Percentiles rank a stretch among this genome's conserved stretches.
Evolutionary conservation across 2,329 filamentous ascomycete genomes (phyloP).

Genomic region (Balansia obtecta): DNA sequence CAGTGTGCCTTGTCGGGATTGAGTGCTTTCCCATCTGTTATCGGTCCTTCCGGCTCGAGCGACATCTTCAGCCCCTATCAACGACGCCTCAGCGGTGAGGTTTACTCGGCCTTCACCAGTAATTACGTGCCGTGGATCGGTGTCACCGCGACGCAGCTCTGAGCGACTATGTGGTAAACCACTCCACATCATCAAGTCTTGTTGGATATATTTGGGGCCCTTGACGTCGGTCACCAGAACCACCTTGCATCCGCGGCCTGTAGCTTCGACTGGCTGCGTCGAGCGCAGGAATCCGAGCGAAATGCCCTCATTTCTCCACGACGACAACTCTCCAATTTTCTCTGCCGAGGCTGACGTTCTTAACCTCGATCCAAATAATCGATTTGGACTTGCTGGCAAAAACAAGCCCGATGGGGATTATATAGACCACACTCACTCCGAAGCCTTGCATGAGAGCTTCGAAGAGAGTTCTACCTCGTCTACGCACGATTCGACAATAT

Average conservation of each 20-base stretch:
- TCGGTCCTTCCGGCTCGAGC: neutral
- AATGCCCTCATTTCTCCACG: slow-evolving; percentile 44
- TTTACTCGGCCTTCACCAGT: too few relatives aligned
- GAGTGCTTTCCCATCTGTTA: too few relatives aligned
- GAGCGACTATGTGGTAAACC: neutral
- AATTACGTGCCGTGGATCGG: neutral
- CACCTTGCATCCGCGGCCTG: neutral
- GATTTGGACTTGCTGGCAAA: slow-evolving; percentile 23
- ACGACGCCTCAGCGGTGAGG: neutral
- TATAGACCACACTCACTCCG: slow-evolving; percentile 29
- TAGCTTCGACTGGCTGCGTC: neutral
- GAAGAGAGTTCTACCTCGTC: slow-evolving; percentile 43
- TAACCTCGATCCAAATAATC: slow-evolving; percentile 29
- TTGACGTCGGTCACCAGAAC: neutral
- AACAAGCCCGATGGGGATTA: slow-evolving; percentile 23
- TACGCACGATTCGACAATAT: slow-evolving; percentile 38
- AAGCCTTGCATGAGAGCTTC: slow-evolving; percentile 38
- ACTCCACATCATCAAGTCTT: neutral
- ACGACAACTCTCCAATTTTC: slow-evolving; percentile 31
- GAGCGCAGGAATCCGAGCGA: slow-evolving; percentile 12
- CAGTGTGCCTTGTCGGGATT: neutral
- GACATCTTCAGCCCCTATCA: neutral
- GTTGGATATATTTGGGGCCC: neutral
- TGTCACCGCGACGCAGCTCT: neutral
- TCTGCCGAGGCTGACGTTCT: slow-evolving; percentile 30